Evolutionary conservation across 306 rosid species (phyloP).

Genomic region (Quercus mongolica): DNA sequence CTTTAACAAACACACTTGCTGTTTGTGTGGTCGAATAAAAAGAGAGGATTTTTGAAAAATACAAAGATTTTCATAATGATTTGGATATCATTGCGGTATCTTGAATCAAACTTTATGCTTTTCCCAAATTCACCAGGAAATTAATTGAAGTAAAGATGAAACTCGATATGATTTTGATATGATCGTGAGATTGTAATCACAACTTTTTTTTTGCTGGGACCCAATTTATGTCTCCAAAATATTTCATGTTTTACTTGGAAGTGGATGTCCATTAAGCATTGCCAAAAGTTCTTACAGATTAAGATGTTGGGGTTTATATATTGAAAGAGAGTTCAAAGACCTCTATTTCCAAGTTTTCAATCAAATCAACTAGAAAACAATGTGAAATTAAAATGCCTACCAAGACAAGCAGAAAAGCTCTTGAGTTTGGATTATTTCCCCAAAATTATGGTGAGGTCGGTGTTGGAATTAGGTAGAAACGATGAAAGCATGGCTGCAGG

Average conservation of each 20-base stretch:
- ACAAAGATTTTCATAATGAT: neutral
- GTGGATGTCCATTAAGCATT: neutral
- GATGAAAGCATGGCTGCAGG: neutral
- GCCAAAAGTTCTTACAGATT: neutral
- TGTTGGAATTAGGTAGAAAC: constrained; percentile 1
- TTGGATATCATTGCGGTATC: constrained; percentile 4
- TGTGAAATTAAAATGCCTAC: neutral
- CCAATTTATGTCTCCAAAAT: neutral
- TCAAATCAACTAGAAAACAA: neutral
- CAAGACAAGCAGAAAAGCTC: neutral
- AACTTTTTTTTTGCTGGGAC: neutral
- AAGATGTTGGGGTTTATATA: neutral
- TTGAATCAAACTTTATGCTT: constrained; percentile 1
- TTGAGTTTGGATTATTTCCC: no score
- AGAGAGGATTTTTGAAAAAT: neutral
- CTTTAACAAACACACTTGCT: neutral
- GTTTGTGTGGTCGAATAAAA: constrained; percentile 6
- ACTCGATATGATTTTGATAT: neutral
- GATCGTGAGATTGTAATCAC: neutral
- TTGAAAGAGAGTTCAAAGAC: neutral
- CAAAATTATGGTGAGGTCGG: neutral
- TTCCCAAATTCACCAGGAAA: neutral
- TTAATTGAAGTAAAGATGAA: neutral
- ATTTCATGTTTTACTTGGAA: neutral
- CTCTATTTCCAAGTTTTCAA: neutral